phyloP scores from a whole-genome alignment of 2,329 filamentous ascomycete species.

The Nannizziopsis barbatae region DNA sequence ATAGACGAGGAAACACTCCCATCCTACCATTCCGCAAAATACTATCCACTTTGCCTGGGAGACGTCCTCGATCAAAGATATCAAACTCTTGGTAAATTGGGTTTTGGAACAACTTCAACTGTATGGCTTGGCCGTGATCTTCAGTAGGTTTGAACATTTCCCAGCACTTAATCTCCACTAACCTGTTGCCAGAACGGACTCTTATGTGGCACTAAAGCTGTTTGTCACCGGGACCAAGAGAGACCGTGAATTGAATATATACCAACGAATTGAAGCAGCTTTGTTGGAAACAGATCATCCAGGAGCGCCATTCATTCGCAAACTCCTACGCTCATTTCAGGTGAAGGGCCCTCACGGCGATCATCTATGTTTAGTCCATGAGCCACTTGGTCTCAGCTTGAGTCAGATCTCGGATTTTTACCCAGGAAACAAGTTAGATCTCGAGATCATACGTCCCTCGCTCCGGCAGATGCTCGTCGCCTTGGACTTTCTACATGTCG shows the following conservation, averaged over 20 bases:
- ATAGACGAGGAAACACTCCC: constrained; percentile 6
- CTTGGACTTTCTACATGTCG: constrained; percentile 3
- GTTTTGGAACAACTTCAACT: constrained; percentile 17
- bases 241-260: constrained; percentile 34
- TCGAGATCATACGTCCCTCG: constrained; percentile 17
- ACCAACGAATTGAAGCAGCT: constrained; percentile 27
- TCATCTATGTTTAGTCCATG: constrained; percentile 12
- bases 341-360: constrained; percentile 9
- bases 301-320: constrained; percentile 9
- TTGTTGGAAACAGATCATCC: constrained; percentile 6
- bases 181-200: background rate
- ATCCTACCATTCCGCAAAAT: constrained; percentile 1
- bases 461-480: constrained; percentile 14
- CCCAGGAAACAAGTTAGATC: constrained; percentile 2
- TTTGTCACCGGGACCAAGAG: constrained; percentile 21
- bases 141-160: constrained; percentile 4
- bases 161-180: too few species aligned
- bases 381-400: constrained; percentile 10
- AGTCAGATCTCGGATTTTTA: constrained; percentile 9
- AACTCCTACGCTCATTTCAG: constrained; percentile 11
- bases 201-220: constrained; percentile 12
- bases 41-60: constrained; percentile 1
- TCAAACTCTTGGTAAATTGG: constrained; percentile 15
- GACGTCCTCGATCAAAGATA: constrained; percentile 9
- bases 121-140: constrained; percentile 16